These are phyloP conservation scores for Grigorovia jiainica DNA, from an alignment of 805 yeast species.

Conservation along the genomic window DNA sequence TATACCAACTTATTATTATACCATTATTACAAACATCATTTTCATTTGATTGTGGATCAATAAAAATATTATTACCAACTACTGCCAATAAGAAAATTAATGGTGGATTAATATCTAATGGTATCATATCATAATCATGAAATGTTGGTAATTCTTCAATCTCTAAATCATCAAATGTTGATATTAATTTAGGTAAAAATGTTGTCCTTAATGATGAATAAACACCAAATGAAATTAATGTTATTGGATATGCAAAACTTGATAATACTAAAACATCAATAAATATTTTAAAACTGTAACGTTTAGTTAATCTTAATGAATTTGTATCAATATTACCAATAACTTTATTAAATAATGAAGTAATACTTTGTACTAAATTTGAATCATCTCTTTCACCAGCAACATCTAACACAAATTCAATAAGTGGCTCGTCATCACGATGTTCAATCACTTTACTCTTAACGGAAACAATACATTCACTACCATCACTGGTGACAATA, in stretches of 20 bases:
- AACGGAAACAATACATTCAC: slow-evolving; percentile 86
- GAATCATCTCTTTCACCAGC: slow-evolving; percentile 76
- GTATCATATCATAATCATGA: slow-evolving; percentile 73
- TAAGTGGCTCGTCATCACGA: slow-evolving; percentile 37
- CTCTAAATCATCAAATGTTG: slow-evolving; percentile 54
- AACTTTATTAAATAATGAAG: slow-evolving; percentile 41
- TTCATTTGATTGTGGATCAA: slow-evolving; percentile 87
- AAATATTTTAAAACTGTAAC: slow-evolving; percentile 65
- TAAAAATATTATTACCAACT: slow-evolving; percentile 52
- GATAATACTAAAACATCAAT: slow-evolving; percentile 76
- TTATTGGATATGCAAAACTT: slow-evolving; percentile 70
- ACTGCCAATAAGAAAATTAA: slow-evolving; percentile 67
- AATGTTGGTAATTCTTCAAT: slow-evolving; percentile 87
- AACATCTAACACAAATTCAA: slow-evolving; percentile 75
- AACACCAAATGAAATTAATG: slow-evolving; percentile 67
- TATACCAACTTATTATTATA: slow-evolving; percentile 59
- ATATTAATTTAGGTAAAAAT: slow-evolving; percentile 58
- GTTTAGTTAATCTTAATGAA: slow-evolving; percentile 54
- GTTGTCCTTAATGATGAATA: slow-evolving; percentile 78
- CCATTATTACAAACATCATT: slow-evolving; percentile 85
- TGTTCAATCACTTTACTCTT: slow-evolving; percentile 70
- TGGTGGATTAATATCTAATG: slow-evolving; percentile 49
- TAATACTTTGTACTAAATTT: slow-evolving; percentile 51
- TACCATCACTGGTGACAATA: slow-evolving; percentile 77
- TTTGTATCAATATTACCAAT: slow-evolving; percentile 36